Percentiles rank a stretch among this genome's conserved stretches.
These are phyloP conservation scores for Pythium diclinum DNA, from an alignment of 352 stramenopile species.

Conservation along the genomic window DNA sequence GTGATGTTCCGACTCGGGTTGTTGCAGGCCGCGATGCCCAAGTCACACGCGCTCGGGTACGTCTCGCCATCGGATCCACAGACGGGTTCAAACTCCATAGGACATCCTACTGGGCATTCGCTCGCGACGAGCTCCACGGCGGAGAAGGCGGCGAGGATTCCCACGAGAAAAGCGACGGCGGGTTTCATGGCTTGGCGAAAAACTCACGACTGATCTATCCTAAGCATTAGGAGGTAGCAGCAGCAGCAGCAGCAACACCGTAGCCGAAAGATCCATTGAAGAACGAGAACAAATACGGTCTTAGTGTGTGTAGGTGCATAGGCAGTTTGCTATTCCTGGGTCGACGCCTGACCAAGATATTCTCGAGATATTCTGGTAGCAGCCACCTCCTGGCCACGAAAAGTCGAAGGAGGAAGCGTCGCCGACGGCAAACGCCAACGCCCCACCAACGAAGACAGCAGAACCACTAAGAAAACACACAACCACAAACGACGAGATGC, in stretches of 20 bases:
- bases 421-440: background rate
- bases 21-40: constrained; percentile 35
- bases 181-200: constrained; percentile 5
- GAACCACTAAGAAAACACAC: background rate
- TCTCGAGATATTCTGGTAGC: background rate
- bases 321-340: background rate
- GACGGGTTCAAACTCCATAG: constrained; percentile 4
- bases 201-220: background rate
- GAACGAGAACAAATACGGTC: too few species aligned
- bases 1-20: constrained; percentile 24
- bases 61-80: constrained; percentile 33
- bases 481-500: constrained; percentile 1
- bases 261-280: background rate
- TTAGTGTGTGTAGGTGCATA: background rate
- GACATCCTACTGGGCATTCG: constrained; percentile 3
- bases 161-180: background rate
- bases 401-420: background rate
- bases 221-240: background rate
- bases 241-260: background rate
- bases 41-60: constrained; percentile 41
- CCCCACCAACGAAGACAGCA: background rate
- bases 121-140: background rate
- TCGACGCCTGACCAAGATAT: background rate
- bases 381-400: background rate
- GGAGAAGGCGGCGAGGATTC: background rate